Conservation (phyloP, 75 land plant species). For the Chamaecyparis obtusa region DNA sequence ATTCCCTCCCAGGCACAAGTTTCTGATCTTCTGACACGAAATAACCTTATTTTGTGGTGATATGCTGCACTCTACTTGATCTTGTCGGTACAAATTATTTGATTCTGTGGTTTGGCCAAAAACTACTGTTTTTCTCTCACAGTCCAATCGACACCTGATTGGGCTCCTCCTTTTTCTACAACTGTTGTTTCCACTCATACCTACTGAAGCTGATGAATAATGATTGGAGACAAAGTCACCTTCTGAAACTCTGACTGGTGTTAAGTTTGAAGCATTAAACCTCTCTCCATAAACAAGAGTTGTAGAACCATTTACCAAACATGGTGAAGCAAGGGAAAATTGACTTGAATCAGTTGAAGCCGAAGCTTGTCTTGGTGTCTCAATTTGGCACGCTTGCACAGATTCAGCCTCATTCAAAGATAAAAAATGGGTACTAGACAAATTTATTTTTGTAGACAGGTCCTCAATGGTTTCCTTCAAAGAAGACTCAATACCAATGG, state of each 20-base stretch:
- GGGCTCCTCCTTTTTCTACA: constrained; percentile 41
- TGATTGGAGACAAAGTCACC: neutral
- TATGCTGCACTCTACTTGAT: neutral
- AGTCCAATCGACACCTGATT: neutral
- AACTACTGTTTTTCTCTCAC: neutral
- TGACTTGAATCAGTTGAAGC: constrained; percentile 9
- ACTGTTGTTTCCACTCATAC: constrained; percentile 47
- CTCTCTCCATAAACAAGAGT: neutral
- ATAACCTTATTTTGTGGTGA: neutral
- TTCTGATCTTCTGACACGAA: neutral
- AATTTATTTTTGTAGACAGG: neutral
- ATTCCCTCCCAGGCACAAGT: neutral
- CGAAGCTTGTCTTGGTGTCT: constrained; percentile 1
- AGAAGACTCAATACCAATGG: neutral
- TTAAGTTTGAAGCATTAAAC: constrained; percentile 15
- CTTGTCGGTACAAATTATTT: neutral
- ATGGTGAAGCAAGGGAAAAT: constrained; percentile 9
- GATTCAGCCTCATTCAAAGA: neutral
- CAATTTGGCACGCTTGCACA: neutral
- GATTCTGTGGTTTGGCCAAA: neutral
- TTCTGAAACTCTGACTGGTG: constrained; percentile 15
- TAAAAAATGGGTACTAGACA: neutral
- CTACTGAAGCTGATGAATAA: constrained; percentile 31
- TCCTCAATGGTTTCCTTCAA: too few species aligned
- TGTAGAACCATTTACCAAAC: constrained; percentile 6